These are phyloP conservation scores for Emergomyces africanus DNA, from an alignment of 2,329 filamentous ascomycete species.

Conservation along the genomic window DNA sequence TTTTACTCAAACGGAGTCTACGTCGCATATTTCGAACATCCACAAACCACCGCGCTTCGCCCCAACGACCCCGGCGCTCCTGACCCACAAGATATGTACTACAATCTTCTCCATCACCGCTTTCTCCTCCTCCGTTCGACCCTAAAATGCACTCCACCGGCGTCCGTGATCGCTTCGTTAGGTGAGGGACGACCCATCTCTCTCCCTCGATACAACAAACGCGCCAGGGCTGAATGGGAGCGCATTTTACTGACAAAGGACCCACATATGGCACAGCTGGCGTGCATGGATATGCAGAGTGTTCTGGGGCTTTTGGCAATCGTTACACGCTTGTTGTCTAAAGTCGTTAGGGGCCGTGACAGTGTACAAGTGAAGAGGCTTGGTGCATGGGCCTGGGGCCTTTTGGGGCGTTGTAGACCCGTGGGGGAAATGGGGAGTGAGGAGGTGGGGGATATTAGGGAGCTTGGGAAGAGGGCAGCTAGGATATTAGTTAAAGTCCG, in stretches of 20 bases:
- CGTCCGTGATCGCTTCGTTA: constrained; percentile 41
- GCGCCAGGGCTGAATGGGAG: constrained; percentile 45
- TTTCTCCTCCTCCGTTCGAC: constrained; percentile 53
- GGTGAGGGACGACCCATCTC: constrained; percentile 39
- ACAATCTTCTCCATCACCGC: constrained; percentile 49
- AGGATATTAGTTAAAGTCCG: constrained; percentile 34
- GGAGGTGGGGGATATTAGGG: constrained; percentile 63
- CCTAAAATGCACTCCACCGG: constrained; percentile 45
- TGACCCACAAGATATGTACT: constrained; percentile 54
- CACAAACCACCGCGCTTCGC: constrained; percentile 21
- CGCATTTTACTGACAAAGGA: constrained; percentile 25
- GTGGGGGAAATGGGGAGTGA: constrained; percentile 61
- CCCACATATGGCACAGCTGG: constrained; percentile 39
- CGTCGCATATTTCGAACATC: constrained; percentile 40
- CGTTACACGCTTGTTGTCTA: constrained; percentile 45
- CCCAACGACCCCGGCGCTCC: constrained; percentile 15
- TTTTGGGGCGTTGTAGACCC: constrained; percentile 63
- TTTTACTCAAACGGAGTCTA: constrained; percentile 72
- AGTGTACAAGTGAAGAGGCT: constrained; percentile 50
- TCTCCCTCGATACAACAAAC: constrained; percentile 42
- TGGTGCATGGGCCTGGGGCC: constrained; percentile 74
- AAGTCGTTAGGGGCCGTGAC: constrained; percentile 50
- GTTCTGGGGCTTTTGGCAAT: constrained; percentile 53
- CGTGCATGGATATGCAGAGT: constrained; percentile 45
- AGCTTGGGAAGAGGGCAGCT: constrained; percentile 65